Percentiles rank a stretch among this genome's conserved stretches.
Conservation (phyloP, 768 basidiomycete species). For the Lentinula sp. region DNA sequence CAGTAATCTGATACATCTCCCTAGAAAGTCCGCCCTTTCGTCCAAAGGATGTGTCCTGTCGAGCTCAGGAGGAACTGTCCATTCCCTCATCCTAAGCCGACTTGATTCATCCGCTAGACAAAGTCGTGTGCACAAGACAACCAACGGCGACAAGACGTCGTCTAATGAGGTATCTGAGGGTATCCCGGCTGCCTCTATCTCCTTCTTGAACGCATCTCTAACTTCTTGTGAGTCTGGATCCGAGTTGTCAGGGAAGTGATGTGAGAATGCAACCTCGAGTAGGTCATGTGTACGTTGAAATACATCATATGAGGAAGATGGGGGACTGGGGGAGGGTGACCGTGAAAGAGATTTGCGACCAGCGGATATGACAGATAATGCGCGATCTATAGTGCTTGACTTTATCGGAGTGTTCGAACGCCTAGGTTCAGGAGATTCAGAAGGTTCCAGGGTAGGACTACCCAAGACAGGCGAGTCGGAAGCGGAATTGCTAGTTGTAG, state of each 20-base stretch:
- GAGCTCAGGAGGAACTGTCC: constrained; percentile 70
- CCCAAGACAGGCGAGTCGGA: constrained; percentile 25
- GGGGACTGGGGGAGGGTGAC: constrained; percentile 35
- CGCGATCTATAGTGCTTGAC: constrained; percentile 49
- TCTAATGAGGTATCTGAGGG: constrained; percentile 55
- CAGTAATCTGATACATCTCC: constrained; percentile 74
- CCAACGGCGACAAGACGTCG: constrained; percentile 70
- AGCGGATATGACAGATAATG: constrained; percentile 46
- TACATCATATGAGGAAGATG: constrained; percentile 34
- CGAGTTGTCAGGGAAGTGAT: constrained; percentile 61
- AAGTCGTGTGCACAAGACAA: constrained; percentile 68
- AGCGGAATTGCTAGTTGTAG: constrained; percentile 29
- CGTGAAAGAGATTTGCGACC: constrained; percentile 47
- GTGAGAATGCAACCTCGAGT: constrained; percentile 48
- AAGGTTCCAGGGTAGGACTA: constrained; percentile 29
- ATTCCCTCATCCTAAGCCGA: constrained; percentile 51
- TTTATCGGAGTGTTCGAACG: constrained; percentile 19
- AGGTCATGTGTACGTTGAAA: constrained; percentile 63
- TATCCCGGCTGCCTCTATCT: constrained; percentile 16
- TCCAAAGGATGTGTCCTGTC: constrained; percentile 80
- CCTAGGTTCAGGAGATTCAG: constrained; percentile 15
- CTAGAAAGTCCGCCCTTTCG: constrained; percentile 64
- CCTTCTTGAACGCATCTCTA: constrained; percentile 42
- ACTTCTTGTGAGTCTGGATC: constrained; percentile 63
- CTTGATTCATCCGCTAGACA: constrained; percentile 58